Evolutionary conservation across 495 filamentous ascomycete species (phyloP).

Genomic region (Tricharina praecox): DNA sequence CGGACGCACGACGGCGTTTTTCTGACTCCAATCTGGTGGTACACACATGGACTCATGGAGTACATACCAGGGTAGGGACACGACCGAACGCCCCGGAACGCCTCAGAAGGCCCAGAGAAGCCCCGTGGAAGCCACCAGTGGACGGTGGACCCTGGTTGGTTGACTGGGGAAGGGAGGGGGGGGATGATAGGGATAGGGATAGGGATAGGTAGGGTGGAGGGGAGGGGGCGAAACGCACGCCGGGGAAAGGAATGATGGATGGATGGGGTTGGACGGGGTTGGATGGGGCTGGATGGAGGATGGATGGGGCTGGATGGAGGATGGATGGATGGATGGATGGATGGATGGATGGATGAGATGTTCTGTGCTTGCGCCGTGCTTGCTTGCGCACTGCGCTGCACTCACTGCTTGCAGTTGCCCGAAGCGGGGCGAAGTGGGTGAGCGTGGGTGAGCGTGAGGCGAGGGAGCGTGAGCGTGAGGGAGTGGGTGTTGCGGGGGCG

Average conservation of each 20-base stretch:
- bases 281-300: neutral
- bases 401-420: neutral
- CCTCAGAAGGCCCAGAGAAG: neutral
- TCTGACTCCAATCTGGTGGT: no score
- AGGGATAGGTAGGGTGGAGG: neutral
- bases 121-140: neutral
- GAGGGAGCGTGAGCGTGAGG: neutral
- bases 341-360: no score
- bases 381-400: no score
- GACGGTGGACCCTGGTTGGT: neutral
- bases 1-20: no score
- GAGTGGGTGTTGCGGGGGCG: neutral
- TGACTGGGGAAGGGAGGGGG: no score
- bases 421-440: neutral
- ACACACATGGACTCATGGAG: neutral
- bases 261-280: neutral
- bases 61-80: no score
- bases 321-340: no score
- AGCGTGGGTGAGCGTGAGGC: neutral
- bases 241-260: neutral
- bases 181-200: neutral
- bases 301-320: no score
- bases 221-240: neutral
- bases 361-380: no score
- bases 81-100: neutral